These are phyloP conservation scores for Yamadazyma endophytica DNA, from an alignment of 805 yeast species.

Conservation along the genomic window DNA sequence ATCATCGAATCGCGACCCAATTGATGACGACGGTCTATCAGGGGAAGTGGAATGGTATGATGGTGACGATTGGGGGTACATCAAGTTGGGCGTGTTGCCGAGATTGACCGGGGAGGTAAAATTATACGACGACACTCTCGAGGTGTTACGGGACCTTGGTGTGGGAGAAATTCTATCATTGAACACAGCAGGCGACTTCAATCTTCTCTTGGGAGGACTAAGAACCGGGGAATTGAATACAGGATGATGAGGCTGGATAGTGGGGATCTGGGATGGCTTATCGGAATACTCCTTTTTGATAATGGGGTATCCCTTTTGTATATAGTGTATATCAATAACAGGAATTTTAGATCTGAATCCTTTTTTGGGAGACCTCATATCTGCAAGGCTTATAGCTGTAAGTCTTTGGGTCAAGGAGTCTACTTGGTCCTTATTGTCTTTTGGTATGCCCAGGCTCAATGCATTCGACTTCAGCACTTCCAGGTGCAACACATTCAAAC, in stretches of 20 bases:
- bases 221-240: slow-evolving; percentile 1
- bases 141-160: slow-evolving; percentile 5
- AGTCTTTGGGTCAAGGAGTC: neutral
- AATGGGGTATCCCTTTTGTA: slow-evolving; percentile 16
- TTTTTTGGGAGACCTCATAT: slow-evolving; percentile 6
- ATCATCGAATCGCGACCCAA: slow-evolving; percentile 33
- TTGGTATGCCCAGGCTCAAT: no score
- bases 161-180: slow-evolving; percentile 8
- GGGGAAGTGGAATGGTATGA: slow-evolving; percentile 21
- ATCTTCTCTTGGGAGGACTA: slow-evolving; percentile 1
- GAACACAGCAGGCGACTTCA: slow-evolving; percentile 6
- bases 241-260: slow-evolving; percentile 16
- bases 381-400: slow-evolving; percentile 3
- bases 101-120: slow-evolving; percentile 7
- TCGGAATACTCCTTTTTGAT: slow-evolving; percentile 17
- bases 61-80: slow-evolving; percentile 10
- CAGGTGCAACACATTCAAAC: no score
- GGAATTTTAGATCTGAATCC: slow-evolving; percentile 19
- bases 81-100: slow-evolving; percentile 7
- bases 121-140: slow-evolving; percentile 1
- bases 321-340: slow-evolving; percentile 17
- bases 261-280: slow-evolving; percentile 21
- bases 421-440: neutral
- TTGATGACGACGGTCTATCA: slow-evolving; percentile 29
- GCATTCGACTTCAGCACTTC: no score